Evolutionary conservation across 2,329 filamentous ascomycete genomes (phyloP).

Genomic region (Myriosclerotinia curreyana): DNA sequence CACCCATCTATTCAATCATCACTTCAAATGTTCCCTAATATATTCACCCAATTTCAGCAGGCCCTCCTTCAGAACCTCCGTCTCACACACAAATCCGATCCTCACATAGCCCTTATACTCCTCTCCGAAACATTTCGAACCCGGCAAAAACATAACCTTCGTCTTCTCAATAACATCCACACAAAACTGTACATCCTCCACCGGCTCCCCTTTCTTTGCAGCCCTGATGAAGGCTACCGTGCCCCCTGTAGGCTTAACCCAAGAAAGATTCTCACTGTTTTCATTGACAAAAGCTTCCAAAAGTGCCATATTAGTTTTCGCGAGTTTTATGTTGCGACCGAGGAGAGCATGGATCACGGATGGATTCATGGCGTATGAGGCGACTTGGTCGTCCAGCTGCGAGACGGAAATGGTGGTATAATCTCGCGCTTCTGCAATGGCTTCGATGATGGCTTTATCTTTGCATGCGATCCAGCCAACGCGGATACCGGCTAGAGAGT

Average conservation of each 20-base stretch:
- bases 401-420: constrained; percentile 87
- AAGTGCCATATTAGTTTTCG: constrained; percentile 62
- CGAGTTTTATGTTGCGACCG: constrained; percentile 62
- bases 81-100: constrained; percentile 72
- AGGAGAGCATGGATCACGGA: constrained; percentile 62
- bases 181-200: constrained; percentile 74
- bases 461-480: constrained; percentile 79
- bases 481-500: constrained; percentile 76
- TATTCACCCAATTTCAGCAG: constrained; percentile 46
- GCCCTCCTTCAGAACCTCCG: constrained; percentile 63
- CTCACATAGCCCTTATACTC: constrained; percentile 74
- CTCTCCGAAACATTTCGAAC: constrained; percentile 68
- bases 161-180: constrained; percentile 63
- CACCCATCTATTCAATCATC: background rate
- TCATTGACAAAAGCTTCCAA: constrained; percentile 66
- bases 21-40: constrained; percentile 30
- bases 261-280: constrained; percentile 57
- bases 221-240: constrained; percentile 79
- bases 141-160: constrained; percentile 73
- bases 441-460: constrained; percentile 58
- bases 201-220: constrained; percentile 45
- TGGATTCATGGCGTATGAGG: constrained; percentile 67
- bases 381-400: constrained; percentile 76
- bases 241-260: constrained; percentile 72
- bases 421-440: constrained; percentile 63